These are phyloP conservation scores for Scenedesmus sp. DNA, from an alignment of 163 green algal genomes.

Conservation along the genomic window DNA sequence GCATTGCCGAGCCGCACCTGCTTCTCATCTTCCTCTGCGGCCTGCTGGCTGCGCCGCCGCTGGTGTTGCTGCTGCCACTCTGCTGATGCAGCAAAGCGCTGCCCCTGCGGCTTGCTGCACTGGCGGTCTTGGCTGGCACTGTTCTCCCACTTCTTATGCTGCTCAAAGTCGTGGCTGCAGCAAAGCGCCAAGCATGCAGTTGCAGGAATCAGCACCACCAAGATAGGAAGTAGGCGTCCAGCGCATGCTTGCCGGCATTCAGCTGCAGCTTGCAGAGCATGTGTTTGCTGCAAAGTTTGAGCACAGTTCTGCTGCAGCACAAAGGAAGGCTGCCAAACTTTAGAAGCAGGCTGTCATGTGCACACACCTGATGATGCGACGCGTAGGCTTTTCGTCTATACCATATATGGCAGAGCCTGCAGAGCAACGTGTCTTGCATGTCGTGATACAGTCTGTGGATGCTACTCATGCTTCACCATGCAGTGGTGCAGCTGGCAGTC, in stretches of 20 bases:
- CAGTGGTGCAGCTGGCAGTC: not conserved
- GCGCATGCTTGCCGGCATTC: not conserved
- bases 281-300: not conserved
- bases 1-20: not conserved
- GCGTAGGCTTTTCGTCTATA: constrained; percentile 10
- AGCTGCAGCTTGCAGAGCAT: not conserved
- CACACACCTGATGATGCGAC: constrained; percentile 45
- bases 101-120: constrained; percentile 9
- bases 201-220: not conserved
- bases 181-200: not conserved
- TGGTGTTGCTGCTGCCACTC: constrained; percentile 22
- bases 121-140: constrained; percentile 15
- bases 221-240: not conserved
- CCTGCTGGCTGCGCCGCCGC: constrained; percentile 7
- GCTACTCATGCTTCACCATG: too few relatives aligned
- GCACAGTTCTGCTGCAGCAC: not conserved
- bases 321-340: too few relatives aligned
- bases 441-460: too few relatives aligned
- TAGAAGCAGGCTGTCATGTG: not conserved
- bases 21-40: constrained; percentile 4
- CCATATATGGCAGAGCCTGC: not conserved
- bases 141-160: constrained; percentile 7
- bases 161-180: constrained; percentile 37
- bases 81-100: constrained; percentile 21
- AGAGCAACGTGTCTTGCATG: too few relatives aligned